Percentiles rank a stretch among this genome's conserved stretches.
Conservation (phyloP, 1,284 basidiomycete genomes). For the Pterula multifida region DNA sequence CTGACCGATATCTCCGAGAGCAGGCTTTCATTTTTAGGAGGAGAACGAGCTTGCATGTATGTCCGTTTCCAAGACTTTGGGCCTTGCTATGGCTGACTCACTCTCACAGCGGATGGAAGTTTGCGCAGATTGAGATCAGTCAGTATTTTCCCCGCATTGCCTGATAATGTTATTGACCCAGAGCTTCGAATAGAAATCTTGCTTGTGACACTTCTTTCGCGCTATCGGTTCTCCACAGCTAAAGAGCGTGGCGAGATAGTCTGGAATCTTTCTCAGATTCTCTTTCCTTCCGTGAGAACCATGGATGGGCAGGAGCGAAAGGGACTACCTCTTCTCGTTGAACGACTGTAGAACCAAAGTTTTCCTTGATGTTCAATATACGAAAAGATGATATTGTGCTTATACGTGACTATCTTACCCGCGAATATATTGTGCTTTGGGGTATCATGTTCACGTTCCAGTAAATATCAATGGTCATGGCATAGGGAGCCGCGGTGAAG, state of each 20-base stretch:
- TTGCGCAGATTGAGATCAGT: not conserved
- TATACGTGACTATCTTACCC: too few species aligned
- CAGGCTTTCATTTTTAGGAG: not conserved
- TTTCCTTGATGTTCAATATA: too few species aligned
- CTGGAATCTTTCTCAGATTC: not conserved
- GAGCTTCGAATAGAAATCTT: not conserved
- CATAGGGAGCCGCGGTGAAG: too few species aligned
- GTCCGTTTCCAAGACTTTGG: not conserved
- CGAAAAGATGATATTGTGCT: too few species aligned
- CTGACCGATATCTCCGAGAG: too few species aligned
- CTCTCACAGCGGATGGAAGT: not conserved
- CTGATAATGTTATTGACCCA: not conserved
- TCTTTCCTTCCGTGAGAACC: not conserved
- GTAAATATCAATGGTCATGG: too few species aligned
- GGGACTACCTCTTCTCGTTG: not conserved
- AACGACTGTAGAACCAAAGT: not conserved
- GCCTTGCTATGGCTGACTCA: not conserved
- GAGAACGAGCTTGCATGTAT: constrained; percentile 1
- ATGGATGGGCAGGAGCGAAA: not conserved
- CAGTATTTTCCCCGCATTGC: not conserved
- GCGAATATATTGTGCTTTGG: too few species aligned
- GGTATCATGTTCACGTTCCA: too few species aligned
- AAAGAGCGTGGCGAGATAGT: not conserved
- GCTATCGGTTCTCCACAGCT: not conserved
- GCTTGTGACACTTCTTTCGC: not conserved